Percentiles rank a stretch among this genome's conserved stretches.
phyloP scores from a whole-genome alignment of 176 grass and related monocot species.

The Paspalum vaginatum region DNA sequence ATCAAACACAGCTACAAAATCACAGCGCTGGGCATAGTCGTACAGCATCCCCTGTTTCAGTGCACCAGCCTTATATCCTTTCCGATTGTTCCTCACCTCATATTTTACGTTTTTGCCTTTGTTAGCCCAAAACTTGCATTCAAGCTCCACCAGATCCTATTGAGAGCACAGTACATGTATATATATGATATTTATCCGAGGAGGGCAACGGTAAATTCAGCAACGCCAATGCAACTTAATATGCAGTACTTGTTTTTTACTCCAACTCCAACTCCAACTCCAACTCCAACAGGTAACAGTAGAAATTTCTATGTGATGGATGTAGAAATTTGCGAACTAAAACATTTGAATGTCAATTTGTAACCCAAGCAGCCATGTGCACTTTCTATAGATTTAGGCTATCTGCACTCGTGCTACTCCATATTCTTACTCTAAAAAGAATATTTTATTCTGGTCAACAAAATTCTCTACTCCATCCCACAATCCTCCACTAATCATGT shows the following conservation, averaged over 20 bases:
- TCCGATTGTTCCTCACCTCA: slow-evolving; percentile 76
- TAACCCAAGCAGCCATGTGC: not conserved
- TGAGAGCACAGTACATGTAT: slow-evolving; percentile 1
- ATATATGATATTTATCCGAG: slow-evolving; percentile 17
- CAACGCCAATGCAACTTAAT: slow-evolving; percentile 3
- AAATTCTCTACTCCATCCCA: too few relatives aligned
- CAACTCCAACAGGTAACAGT: not conserved
- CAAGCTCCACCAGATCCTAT: slow-evolving; percentile 85
- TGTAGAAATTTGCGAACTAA: not conserved
- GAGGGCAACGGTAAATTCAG: not conserved
- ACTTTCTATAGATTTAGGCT: not conserved
- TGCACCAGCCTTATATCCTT: slow-evolving; percentile 97
- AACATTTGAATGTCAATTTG: not conserved
- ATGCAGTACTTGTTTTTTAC: not conserved
- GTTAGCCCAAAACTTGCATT: slow-evolving; percentile 82
- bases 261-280: not conserved
- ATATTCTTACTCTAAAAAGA: too few relatives aligned
- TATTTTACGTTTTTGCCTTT: slow-evolving; percentile 90
- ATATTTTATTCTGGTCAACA: too few relatives aligned
- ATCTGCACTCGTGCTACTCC: too few relatives aligned
- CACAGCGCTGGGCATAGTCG: slow-evolving; percentile 71
- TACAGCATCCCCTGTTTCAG: slow-evolving; percentile 85
- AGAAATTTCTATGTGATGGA: not conserved
- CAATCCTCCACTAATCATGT: too few relatives aligned
- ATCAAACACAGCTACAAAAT: slow-evolving; percentile 94